Evolutionary conservation across 768 basidiomycete species (phyloP), one percentile per base, ranked within the genome.

Genomic region (Amanita muscaria): DNA sequence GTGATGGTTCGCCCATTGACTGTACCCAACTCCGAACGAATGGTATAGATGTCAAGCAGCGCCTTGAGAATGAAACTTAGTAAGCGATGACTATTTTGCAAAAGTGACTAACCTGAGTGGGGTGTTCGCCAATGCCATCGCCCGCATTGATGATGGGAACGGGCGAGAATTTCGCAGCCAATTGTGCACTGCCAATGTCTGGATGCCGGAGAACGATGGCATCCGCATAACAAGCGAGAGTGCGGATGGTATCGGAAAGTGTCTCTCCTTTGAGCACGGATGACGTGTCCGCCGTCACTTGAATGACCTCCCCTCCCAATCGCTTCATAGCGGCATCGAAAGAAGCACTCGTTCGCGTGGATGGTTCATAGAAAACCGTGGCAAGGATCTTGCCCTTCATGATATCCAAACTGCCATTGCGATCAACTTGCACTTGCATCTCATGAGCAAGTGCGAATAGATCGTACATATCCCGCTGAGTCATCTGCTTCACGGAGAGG

Each of bases 281-380:
- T 3, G 92, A 93, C 2, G 74, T 72, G 42, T 90, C 88, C 2
- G 77, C 77, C 32, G 75, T 76, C 45, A 97, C 76, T 45, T 84
- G 75, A n/a, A 96, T 82, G 30, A 97, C 94, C 56, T 93, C 80
- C 15, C 96, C 96, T 21, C 96, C 96, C 56, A 91, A 91, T 40
- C 96, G 80, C 63, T 96, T 94, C 96, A 98, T 99, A 9, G 96
- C 96, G 2, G 94, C 85, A 59, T 99, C 94, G 56, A 99, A 99
- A 7, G 94, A 97, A 3, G 86, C 76, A 50, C 88, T 91, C 3
- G 96, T 99, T 25, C 96, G 76, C 2, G 96, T 99, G 2, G 92
- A 96, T 1, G 94, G 88, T 61, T 99, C 96, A 61, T 91, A 99
- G 73, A 99, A 99, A 29, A 93, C 60, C 16, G 82, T 92, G 59